Percentiles rank a stretch among this genome's conserved stretches.
Evolutionary conservation across 306 rosid species (phyloP).

Genomic region (Mucuna pruriens): DNA sequence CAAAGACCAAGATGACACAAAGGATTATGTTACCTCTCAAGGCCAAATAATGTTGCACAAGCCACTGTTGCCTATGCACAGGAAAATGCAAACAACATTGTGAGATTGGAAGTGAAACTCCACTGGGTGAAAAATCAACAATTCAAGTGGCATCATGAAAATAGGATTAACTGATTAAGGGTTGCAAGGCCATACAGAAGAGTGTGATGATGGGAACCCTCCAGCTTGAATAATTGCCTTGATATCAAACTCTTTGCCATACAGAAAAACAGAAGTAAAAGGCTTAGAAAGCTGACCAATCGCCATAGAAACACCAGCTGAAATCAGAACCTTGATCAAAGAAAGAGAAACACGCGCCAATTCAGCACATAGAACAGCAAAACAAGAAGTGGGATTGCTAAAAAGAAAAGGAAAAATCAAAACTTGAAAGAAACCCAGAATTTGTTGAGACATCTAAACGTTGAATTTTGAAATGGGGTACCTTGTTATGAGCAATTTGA

Average conservation of each 20-base stretch:
- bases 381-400: not conserved
- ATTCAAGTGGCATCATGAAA: not conserved
- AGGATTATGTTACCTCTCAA: slow-evolving; percentile 62
- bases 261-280: slow-evolving; percentile 62
- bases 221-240: slow-evolving; percentile 70
- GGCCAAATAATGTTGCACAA: slow-evolving; percentile 80
- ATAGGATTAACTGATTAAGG: slow-evolving; percentile 4
- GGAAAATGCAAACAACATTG: slow-evolving; percentile 42
- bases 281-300: slow-evolving; percentile 93
- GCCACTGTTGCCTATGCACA: slow-evolving; percentile 80
- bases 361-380: slow-evolving; percentile 3
- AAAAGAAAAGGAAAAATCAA: not conserved
- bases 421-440: slow-evolving; percentile 34
- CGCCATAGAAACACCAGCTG: slow-evolving; percentile 68
- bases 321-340: slow-evolving; percentile 67
- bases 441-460: not conserved
- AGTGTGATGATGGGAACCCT: slow-evolving; percentile 94
- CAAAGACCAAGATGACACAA: slow-evolving; percentile 7
- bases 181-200: slow-evolving; percentile 65
- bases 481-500: slow-evolving; percentile 84
- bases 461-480: slow-evolving; percentile 25
- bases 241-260: slow-evolving; percentile 76
- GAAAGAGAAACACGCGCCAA: slow-evolving; percentile 4
- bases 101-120: slow-evolving; percentile 38
- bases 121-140: not conserved